phyloP scores from a whole-genome alignment of 176 grass and related monocot species.

The Triticum dicoccoides region DNA sequence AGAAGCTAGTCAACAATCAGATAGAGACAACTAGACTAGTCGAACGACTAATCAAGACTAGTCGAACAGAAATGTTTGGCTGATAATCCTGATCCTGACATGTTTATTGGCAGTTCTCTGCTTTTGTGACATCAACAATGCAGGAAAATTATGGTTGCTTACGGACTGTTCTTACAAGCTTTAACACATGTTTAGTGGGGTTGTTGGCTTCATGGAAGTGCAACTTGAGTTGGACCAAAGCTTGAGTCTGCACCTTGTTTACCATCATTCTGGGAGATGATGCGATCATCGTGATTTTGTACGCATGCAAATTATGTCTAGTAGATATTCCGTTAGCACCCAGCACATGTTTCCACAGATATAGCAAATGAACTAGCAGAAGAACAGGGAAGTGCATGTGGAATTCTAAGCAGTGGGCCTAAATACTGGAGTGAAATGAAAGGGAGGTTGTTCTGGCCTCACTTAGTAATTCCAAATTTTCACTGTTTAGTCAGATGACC shows the following conservation, averaged over 20 bases:
- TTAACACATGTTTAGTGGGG: neutral
- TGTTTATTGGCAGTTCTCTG: slow-evolving; percentile 1
- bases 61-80: neutral
- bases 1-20: no score
- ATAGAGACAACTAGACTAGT: no score
- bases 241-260: neutral
- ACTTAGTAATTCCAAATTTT: neutral
- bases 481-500: neutral
- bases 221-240: slow-evolving; percentile 4
- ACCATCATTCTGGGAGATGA: neutral
- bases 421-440: neutral
- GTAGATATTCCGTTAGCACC: neutral
- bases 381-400: neutral
- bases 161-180: neutral
- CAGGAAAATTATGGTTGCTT: neutral
- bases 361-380: neutral
- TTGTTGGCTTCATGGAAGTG: neutral
- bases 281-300: neutral
- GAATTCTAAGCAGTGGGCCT: neutral
- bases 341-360: neutral
- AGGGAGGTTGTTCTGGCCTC: neutral
- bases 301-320: neutral
- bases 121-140: neutral
- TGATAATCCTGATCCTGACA: neutral
- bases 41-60: neutral